phyloP scores from a whole-genome alignment of 495 filamentous ascomycete species.

The Hyaloscypha finlandica region DNA sequence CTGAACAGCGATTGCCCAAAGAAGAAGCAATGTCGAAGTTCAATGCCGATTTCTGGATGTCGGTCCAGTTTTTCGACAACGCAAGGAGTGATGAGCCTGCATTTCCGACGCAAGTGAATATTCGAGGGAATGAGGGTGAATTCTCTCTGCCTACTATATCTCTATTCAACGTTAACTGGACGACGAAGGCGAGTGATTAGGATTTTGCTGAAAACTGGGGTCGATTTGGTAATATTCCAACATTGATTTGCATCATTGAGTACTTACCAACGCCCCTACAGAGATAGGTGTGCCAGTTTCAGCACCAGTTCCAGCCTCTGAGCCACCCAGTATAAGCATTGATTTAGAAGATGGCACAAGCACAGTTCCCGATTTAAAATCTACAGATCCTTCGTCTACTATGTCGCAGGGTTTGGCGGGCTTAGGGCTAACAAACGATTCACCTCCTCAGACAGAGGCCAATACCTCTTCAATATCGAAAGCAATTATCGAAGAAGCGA shows the following conservation, averaged over 20 bases:
- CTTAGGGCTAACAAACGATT: neutral
- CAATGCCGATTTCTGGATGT: conserved; percentile 17
- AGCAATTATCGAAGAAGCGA: neutral
- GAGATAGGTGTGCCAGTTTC: too few relatives aligned
- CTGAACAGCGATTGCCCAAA: conserved; percentile 19
- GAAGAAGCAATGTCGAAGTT: conserved; percentile 21
- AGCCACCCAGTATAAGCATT: too few relatives aligned
- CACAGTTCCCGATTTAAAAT: neutral
- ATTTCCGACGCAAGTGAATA: neutral
- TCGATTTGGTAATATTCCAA: too few relatives aligned
- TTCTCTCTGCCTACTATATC: too few relatives aligned
- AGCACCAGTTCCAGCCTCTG: too few relatives aligned
- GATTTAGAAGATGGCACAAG: neutral
- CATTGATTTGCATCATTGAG: too few relatives aligned
- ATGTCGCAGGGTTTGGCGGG: neutral
- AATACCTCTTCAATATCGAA: neutral
- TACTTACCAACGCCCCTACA: too few relatives aligned
- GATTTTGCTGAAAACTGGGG: too few relatives aligned
- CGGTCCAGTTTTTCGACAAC: conserved; percentile 12
- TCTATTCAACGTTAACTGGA: too few relatives aligned
- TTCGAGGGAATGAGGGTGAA: too few relatives aligned
- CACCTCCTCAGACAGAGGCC: neutral
- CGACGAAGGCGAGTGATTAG: too few relatives aligned
- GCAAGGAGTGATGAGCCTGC: too few relatives aligned
- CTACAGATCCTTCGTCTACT: neutral